phyloP scores from a whole-genome alignment of 1,139 yeast species.

The Taphrina confusa region DNA sequence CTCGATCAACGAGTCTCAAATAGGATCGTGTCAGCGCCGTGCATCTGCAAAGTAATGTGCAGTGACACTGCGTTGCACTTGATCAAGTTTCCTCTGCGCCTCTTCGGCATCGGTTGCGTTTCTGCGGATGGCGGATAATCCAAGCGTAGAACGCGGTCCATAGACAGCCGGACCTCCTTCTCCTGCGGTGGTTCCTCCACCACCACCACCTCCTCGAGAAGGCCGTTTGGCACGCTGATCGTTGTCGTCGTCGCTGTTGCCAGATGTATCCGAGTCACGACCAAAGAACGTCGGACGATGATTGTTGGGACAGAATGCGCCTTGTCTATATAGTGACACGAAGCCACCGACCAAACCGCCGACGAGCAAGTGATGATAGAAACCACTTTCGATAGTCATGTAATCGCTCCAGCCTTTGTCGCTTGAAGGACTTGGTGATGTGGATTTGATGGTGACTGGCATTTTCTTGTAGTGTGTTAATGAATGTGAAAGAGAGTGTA shows the following conservation, averaged over 20 bases:
- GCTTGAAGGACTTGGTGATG: background rate
- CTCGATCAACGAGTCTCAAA: too few species aligned
- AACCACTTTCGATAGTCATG: constrained; percentile 6
- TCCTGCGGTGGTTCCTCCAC: too few species aligned
- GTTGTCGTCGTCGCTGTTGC: background rate
- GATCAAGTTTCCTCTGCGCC: background rate
- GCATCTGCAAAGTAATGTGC: constrained; percentile 4
- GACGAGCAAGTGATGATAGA: background rate
- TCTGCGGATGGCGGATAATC: background rate
- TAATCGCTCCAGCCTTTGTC: background rate
- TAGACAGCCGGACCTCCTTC: background rate
- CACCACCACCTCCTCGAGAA: too few species aligned
- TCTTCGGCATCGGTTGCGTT: background rate
- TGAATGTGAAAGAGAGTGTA: background rate
- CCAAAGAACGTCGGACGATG: constrained; percentile 1
- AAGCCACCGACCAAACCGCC: constrained; percentile 1
- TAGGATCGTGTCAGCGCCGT: too few species aligned
- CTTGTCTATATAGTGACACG: constrained; percentile 1
- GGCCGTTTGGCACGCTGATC: too few species aligned
- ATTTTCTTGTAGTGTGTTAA: too few species aligned
- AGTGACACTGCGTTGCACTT: background rate
- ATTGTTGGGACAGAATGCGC: background rate
- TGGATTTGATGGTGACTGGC: too few species aligned
- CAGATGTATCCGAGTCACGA: background rate
- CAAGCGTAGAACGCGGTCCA: background rate